Percentiles rank a stretch among this genome's conserved stretches.
Evolutionary conservation across 1,284 basidiomycete species (phyloP).

Genomic region (Thelephora terrestris): DNA sequence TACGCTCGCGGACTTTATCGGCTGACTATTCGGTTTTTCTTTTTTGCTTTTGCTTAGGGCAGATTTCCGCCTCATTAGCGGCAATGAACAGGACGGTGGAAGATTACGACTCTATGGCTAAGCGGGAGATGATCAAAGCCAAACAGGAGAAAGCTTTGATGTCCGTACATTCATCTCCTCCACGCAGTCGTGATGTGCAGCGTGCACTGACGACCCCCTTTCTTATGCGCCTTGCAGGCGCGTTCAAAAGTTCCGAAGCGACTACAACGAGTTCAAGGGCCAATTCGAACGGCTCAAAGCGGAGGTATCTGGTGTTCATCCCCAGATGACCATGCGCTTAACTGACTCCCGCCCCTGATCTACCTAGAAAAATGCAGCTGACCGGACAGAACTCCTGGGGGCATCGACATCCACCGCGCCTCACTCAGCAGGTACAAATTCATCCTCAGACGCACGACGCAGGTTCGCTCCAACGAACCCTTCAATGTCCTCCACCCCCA

Average conservation of each 20-base stretch:
- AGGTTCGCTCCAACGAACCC: constrained; percentile 32
- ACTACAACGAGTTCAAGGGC: constrained; percentile 59
- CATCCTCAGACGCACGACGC: constrained; percentile 45
- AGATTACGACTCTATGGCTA: constrained; percentile 93
- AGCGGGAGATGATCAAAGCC: constrained; percentile 86
- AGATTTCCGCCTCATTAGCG: constrained; percentile 89
- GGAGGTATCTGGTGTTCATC: constrained; percentile 27
- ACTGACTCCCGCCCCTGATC: not conserved
- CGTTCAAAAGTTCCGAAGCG: constrained; percentile 71
- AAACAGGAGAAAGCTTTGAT: constrained; percentile 92
- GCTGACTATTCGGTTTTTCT: constrained; percentile 5
- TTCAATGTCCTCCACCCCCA: constrained; percentile 30
- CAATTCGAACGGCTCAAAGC: constrained; percentile 64
- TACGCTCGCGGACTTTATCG: not conserved
- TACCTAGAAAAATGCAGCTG: constrained; percentile 40
- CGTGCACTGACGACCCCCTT: not conserved
- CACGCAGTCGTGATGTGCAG: not conserved
- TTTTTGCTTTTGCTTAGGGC: constrained; percentile 47
- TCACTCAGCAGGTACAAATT: constrained; percentile 29
- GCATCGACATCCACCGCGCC: constrained; percentile 35
- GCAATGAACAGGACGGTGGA: constrained; percentile 89
- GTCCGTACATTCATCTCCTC: constrained; percentile 33
- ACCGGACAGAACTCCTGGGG: constrained; percentile 53
- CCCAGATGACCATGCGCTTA: not conserved
- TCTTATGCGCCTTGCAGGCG: constrained; percentile 37